Evolutionary conservation across 75 land plant genomes (phyloP), one percentile per base, ranked within the genome.

Genomic region (Cunninghamia lanceolata): DNA sequence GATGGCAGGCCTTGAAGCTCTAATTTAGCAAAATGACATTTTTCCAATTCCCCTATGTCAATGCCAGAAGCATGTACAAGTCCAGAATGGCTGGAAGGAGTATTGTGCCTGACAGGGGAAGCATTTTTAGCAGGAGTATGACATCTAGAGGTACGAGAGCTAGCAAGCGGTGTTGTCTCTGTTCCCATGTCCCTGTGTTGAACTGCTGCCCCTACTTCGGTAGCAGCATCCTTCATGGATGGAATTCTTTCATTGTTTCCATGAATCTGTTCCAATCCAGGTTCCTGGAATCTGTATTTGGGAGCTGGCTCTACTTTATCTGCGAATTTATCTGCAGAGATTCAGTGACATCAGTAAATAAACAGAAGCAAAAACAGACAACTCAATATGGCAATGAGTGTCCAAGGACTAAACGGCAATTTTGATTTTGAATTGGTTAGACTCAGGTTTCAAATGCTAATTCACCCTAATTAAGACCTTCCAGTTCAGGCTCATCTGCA

Each of bases 101-200:
- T 94, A 85, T 94, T 94, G 70, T 94, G 93, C 82, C 96, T 85
- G 3, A 89, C 89, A 21, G 98, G 94, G 2, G 98, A 94, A 35
- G 89, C 63, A 83, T 68, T 88, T 46, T 88, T 89, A 81, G 85
- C 84, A 2, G 98, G 98, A 54, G 94, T 92, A 52, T 83, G 94
- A 76, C 94, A 92, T 53, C 94, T 90, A 13, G 97, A 91, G 2
- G 90, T 90, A 2, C 90, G 94, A 36, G 92, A 91, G 85, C 97
- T 96, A 9, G 90, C 97, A 16, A 92, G 80, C 8, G 98, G 98
- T 4, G 96, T 94, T 93, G 93, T 94, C 90, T 96, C 96, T 9
- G 99, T 97, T 13, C 98, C 98, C 86, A 96, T 84, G 63, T 97
- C 99, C 79, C 93, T 87, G 81, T 88, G 93, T 1, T 86, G 86